A percentile compares a stretch with the other conserved stretches of the same genome.
Conservation (phyloP, 225 moss, liverwort and hornwort genomes). For the Sphagnum contortum region DNA sequence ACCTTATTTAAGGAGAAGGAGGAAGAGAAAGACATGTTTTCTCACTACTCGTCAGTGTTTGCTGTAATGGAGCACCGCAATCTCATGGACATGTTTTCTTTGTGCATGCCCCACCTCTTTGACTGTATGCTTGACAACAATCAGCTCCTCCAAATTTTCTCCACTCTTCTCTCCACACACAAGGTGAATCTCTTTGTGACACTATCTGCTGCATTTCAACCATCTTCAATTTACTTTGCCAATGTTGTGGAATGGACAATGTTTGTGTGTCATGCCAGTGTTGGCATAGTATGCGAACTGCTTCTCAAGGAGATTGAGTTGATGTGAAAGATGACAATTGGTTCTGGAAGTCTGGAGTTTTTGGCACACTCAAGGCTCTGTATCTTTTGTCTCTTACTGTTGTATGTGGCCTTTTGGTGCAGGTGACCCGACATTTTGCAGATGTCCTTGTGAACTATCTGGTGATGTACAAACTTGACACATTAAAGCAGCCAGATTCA, state of each 20-base stretch:
- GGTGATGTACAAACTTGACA: constrained; percentile 85
- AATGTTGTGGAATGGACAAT: too few species aligned
- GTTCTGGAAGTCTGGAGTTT: too few species aligned
- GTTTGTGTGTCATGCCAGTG: too few species aligned
- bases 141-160: constrained; percentile 93
- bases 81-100: constrained; percentile 99
- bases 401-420: not conserved
- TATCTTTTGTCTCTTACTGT: too few species aligned
- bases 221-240: too few species aligned
- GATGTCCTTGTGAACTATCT: constrained; percentile 94
- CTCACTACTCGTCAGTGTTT: constrained; percentile 91
- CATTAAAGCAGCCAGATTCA: constrained; percentile 83
- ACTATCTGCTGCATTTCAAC: too few species aligned
- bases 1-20: constrained; percentile 98
- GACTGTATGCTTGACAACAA: constrained; percentile 95
- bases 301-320: too few species aligned
- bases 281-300: too few species aligned
- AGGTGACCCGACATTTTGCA: constrained; percentile 94
- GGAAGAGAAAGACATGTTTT: constrained; percentile 97
- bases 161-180: constrained; percentile 81
- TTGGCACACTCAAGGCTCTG: too few species aligned
- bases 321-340: too few species aligned
- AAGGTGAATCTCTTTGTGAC: constrained; percentile 31
- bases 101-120: constrained; percentile 99
- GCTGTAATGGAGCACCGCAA: constrained; percentile 99